These are phyloP conservation scores for Lodderomyces pseudojiufengensis DNA, from an alignment of 1,139 yeast genomes.

Conservation along the genomic window DNA sequence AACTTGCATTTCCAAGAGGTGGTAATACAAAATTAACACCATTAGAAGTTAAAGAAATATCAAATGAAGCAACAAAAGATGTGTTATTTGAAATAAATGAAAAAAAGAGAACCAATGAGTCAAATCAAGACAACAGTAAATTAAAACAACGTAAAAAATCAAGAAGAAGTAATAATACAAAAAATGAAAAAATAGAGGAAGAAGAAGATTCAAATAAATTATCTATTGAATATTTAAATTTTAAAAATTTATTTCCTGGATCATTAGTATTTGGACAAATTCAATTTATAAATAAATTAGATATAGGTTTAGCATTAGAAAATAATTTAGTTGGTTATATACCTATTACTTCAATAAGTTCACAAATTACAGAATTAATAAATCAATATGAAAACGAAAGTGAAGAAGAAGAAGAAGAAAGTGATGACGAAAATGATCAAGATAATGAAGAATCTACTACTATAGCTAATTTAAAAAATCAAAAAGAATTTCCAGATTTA, in stretches of 20 bases:
- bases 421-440: slow-evolving; percentile 38
- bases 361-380: slow-evolving; percentile 53
- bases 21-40: slow-evolving; percentile 85
- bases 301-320: slow-evolving; percentile 70
- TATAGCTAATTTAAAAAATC: slow-evolving; percentile 10
- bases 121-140: slow-evolving; percentile 22
- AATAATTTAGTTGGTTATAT: slow-evolving; percentile 79
- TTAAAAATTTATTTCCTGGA: slow-evolving; percentile 65
- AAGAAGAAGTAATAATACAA: slow-evolving; percentile 27
- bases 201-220: slow-evolving; percentile 27
- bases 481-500: slow-evolving; percentile 53
- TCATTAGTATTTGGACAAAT: slow-evolving; percentile 76
- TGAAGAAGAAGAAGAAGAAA: slow-evolving; percentile 43
- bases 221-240: slow-evolving; percentile 57
- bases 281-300: slow-evolving; percentile 54
- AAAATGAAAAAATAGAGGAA: slow-evolving; percentile 19
- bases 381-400: slow-evolving; percentile 45
- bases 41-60: slow-evolving; percentile 85
- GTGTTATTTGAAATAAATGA: slow-evolving; percentile 60
- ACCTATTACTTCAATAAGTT: slow-evolving; percentile 71
- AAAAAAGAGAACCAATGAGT: slow-evolving; percentile 28
- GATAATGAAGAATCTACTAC: slow-evolving; percentile 13
- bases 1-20: slow-evolving; percentile 92
- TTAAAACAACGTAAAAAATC: slow-evolving; percentile 25
- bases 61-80: slow-evolving; percentile 88